phyloP scores from a whole-genome alignment of 345 rosid species.

The Garcia nutans region DNA sequence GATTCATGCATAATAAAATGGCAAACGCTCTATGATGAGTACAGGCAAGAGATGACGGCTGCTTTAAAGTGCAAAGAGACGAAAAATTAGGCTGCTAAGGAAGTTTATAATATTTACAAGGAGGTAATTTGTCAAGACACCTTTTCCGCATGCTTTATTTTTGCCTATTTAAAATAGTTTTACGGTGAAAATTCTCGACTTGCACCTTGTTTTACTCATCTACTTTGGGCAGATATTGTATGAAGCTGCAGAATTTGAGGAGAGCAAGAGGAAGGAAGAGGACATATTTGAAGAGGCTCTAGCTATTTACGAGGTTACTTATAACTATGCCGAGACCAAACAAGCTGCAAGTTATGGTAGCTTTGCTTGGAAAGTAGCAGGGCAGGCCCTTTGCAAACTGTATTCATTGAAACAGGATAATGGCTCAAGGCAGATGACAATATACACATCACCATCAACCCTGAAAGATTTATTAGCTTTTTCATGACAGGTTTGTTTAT shows the following conservation, averaged over 20 bases:
- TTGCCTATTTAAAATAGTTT: background rate
- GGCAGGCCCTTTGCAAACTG: slow-evolving; percentile 49
- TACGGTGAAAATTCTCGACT: background rate
- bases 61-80: slow-evolving; percentile 18
- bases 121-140: slow-evolving; percentile 36
- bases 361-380: slow-evolving; percentile 81
- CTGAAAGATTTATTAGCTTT: slow-evolving; percentile 39
- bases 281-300: slow-evolving; percentile 52
- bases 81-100: slow-evolving; percentile 28
- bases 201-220: background rate
- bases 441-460: slow-evolving; percentile 23
- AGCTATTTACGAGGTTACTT: slow-evolving; percentile 51
- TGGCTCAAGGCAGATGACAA: slow-evolving; percentile 21
- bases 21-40: slow-evolving; percentile 32
- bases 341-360: slow-evolving; percentile 19
- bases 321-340: slow-evolving; percentile 34
- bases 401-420: slow-evolving; percentile 21
- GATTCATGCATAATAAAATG: slow-evolving; percentile 28
- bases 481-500: background rate
- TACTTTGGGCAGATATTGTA: slow-evolving; percentile 41
- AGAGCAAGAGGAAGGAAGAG: slow-evolving; percentile 35
- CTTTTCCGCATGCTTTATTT: background rate
- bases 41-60: slow-evolving; percentile 48
- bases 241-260: slow-evolving; percentile 45
- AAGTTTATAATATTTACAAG: slow-evolving; percentile 44